Evolutionary conservation across 257 asterid genomes (phyloP).

Genomic region (Fraxinus quadrangulata): DNA sequence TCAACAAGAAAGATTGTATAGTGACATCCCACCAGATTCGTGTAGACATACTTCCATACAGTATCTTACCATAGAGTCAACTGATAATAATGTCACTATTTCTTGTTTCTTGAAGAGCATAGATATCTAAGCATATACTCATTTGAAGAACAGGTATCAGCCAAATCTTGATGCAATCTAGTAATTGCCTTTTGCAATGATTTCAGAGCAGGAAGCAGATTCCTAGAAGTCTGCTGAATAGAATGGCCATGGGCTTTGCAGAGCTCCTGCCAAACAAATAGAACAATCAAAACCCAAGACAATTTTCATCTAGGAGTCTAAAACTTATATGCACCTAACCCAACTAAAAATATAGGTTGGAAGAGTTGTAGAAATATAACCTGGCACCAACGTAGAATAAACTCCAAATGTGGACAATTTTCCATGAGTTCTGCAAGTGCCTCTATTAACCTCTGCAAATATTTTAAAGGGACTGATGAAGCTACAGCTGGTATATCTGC

Average conservation of each 20-base stretch:
- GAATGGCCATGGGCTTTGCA: conserved; percentile 71
- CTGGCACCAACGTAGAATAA: conserved; percentile 91
- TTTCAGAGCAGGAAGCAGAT: conserved; percentile 79
- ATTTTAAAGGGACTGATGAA: conserved; percentile 74
- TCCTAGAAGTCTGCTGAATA: conserved; percentile 81
- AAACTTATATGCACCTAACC: background rate
- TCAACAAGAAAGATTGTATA: background rate
- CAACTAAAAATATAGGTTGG: background rate
- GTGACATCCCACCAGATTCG: background rate
- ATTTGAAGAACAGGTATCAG: conserved; percentile 85
- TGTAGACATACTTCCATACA: background rate
- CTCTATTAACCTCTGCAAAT: conserved; percentile 81
- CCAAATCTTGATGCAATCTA: conserved; percentile 86
- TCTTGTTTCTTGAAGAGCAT: conserved; percentile 54
- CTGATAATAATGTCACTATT: conserved; percentile 28
- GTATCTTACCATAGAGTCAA: conserved; percentile 26
- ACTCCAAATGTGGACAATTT: conserved; percentile 85
- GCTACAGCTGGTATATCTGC: conserved; percentile 81
- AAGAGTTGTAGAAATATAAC: conserved; percentile 36
- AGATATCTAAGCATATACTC: conserved; percentile 85
- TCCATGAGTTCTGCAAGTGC: conserved; percentile 88
- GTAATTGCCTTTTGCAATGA: conserved; percentile 83
- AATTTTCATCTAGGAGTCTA: background rate
- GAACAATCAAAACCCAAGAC: conserved; percentile 1
- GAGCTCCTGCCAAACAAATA: conserved; percentile 58